A percentile compares a stretch with the other conserved stretches of the same genome.
These are phyloP conservation scores for Komagataella pseudopastoris DNA, from an alignment of 805 yeast species.

Conservation along the genomic window DNA sequence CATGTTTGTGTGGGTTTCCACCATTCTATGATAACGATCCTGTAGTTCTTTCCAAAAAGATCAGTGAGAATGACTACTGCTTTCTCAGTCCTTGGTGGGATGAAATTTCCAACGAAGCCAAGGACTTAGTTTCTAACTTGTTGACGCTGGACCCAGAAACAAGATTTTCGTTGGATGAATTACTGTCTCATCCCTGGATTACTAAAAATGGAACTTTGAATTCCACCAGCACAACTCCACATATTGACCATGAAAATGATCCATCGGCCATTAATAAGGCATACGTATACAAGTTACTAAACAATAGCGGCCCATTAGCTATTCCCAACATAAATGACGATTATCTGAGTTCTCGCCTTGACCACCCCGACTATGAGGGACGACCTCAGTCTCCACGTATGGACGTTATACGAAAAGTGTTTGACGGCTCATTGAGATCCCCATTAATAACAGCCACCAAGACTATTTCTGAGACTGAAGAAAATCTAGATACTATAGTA, in stretches of 20 bases:
- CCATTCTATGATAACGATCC: constrained; percentile 67
- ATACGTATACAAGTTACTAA: background rate
- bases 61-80: constrained; percentile 58
- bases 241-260: background rate
- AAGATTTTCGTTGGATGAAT: constrained; percentile 55
- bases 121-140: constrained; percentile 50
- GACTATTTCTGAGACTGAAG: background rate
- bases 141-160: constrained; percentile 56
- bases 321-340: background rate
- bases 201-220: constrained; percentile 5
- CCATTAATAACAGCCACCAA: background rate
- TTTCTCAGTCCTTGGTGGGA: constrained; percentile 85
- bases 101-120: constrained; percentile 61
- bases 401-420: background rate
- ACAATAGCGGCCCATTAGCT: background rate
- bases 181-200: constrained; percentile 62
- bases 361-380: background rate
- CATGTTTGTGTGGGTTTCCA: constrained; percentile 60
- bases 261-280: background rate
- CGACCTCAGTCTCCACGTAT: background rate
- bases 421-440: background rate
- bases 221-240: background rate
- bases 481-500: background rate
- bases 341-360: background rate
- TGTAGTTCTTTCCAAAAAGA: constrained; percentile 48